Base-by-base conservation (phyloP, 257 asterid species). In the Parsonsia alboflavescens region DNA sequence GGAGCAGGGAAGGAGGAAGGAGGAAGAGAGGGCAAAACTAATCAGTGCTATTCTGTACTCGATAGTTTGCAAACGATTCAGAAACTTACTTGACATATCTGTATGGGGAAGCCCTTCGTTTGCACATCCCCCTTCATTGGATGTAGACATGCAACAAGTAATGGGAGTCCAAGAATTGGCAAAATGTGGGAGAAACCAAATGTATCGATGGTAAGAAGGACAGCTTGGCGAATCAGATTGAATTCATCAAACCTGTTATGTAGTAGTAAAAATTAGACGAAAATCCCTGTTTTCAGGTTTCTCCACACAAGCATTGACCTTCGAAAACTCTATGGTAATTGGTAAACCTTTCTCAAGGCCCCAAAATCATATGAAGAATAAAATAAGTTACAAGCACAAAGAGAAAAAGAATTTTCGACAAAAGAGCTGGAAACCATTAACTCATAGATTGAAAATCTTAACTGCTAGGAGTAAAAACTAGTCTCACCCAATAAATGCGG, bases 401-500 rank as follows among this genome's bases (percentile, higher is more conserved):
- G 11, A 69, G 63, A 10, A 30, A 24, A 42, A 22, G 30, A 15
- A n/a, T 41, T 22, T 64, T 52, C 19, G 39, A 56, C 8, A 9
- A 49, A 24, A 30, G 64, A 9, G 8, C 15, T 42, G 22, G n/a
- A 73, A 66, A 9, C 39, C 33, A 15, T 62, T 46, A 64, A 62
- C 16, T 62, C 33, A 52, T 10, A 56, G 4, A 39, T 1, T 12
- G 12, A 3, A 33, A 21, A 33, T 17, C 65, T 52, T 2, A 42
- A 72, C 12, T 46, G 33, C 50, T 48, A 56, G 70, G 75, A 61
- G 69, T 58, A 15, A 48, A 72, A 26, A 52, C 26, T 68, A 73
- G 65, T 65, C 96, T 86, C 77, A 92, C 98, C 98, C 98, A 50
- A 90, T 80, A 82, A 92, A 94, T 71, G 99, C 97, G 50, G 99